A percentile compares a stretch with the other conserved stretches of the same genome.
Evolutionary conservation across 2,329 filamentous ascomycete genomes (phyloP).

Genomic region (Cercospora zeae-maydis): DNA sequence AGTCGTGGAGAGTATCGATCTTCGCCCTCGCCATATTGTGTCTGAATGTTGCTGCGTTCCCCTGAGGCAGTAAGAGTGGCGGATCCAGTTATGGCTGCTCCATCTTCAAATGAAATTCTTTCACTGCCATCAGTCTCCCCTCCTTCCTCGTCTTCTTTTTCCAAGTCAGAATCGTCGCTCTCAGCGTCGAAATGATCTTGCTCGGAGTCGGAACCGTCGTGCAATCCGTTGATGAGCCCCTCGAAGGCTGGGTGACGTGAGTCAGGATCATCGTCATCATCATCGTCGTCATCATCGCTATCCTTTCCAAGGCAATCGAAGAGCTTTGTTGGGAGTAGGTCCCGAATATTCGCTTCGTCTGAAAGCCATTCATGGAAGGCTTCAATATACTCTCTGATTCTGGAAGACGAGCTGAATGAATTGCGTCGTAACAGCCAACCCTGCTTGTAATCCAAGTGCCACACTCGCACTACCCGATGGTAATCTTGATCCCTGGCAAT

Average conservation of each 20-base stretch:
- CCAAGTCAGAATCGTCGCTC: not conserved
- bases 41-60: not conserved
- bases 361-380: not conserved
- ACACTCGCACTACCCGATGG: not conserved
- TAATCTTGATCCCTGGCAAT: not conserved
- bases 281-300: not conserved
- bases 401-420: not conserved
- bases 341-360: not conserved
- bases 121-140: not conserved
- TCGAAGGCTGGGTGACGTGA: not conserved
- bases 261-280: not conserved
- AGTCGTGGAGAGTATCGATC: not conserved
- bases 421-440: not conserved
- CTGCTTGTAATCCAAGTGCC: not conserved
- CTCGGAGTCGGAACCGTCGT: not conserved
- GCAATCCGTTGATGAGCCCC: not conserved
- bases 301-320: not conserved
- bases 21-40: not conserved
- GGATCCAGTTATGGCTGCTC: not conserved
- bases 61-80: not conserved
- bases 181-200: not conserved
- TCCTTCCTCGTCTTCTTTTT: not conserved
- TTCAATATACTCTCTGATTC: not conserved
- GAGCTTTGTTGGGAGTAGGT: not conserved
- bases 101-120: not conserved